Base-by-base conservation (phyloP, 2,329 filamentous ascomycete genomes). In the Aspergillus sp. region DNA sequence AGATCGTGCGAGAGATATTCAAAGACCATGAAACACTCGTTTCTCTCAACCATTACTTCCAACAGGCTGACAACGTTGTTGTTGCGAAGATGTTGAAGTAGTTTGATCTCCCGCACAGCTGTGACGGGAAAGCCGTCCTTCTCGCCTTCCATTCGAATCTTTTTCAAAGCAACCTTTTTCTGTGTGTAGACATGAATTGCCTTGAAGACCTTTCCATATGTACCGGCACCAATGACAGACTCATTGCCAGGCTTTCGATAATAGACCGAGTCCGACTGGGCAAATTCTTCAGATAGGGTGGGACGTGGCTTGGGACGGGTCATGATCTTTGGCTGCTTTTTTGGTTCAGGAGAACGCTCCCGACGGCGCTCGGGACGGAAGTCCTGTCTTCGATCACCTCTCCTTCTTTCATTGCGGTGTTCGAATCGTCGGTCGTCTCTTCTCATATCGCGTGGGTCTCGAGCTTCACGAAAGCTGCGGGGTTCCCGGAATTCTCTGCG, bases 1-100 rank as follows among this genome's bases (percentile, higher is more conserved):
- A 99, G 81, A 75, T 99, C 95, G 74, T 99, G 95, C 1, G 95
- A 94, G 32, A 98, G 84, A 73, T 99, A 99, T 75, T 99, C 95
- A 66, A 99, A 99, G 3, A 99, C 95, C 95, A 99, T 99, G 78
- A 96, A 99, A 76, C 95, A 99, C 77, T 98, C 93, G 68, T 98
- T 98, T 73, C 90, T 91, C 78, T 99, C 95, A 2, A 99, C 95
- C 95, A 99, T 99, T 66, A 99, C 98, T 76, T 99, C 95, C 72
- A 97, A 90, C 50, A 99, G 81, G 64, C 86, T 88, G 59, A 99
- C 82, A 57, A 98, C 86, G 71, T 99, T 99, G 61, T 87, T 84
- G 74, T 98, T 95, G 15, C 90, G 92, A 15, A 99, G 82, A 68
- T 97, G 88, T 80, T 99, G 98, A 58, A 99, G 84, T 28, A 99